Percentiles rank a stretch among this genome's conserved stretches.
Conservation (phyloP, 1,284 basidiomycete species). For the Pseudozyma thailandica region DNA sequence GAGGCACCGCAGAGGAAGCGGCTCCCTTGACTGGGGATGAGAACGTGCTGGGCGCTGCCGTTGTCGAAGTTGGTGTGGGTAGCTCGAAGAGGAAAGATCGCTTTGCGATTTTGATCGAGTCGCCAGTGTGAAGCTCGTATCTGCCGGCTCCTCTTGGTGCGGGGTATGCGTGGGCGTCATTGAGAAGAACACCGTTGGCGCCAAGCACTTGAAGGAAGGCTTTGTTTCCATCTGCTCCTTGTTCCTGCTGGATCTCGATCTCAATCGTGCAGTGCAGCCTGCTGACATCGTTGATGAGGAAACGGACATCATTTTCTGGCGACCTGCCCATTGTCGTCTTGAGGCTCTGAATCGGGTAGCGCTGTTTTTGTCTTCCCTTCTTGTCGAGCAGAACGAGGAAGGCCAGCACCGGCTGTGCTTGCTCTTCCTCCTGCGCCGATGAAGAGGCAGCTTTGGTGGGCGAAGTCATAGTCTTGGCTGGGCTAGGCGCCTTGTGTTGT, state of each 20-base stretch:
- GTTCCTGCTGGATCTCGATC: constrained; percentile 33
- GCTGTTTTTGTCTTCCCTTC: constrained; percentile 39
- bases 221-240: constrained; percentile 2
- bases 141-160: constrained; percentile 29
- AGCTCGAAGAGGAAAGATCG: constrained; percentile 42
- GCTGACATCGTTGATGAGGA: constrained; percentile 41
- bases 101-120: constrained; percentile 29
- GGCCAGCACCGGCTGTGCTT: constrained; percentile 26
- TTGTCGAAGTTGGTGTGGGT: not conserved
- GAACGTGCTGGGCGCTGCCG: constrained; percentile 8
- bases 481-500: constrained; percentile 2
- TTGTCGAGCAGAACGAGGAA: constrained; percentile 39
- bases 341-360: constrained; percentile 35
- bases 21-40: constrained; percentile 23
- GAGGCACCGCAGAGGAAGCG: constrained; percentile 5
- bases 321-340: constrained; percentile 46
- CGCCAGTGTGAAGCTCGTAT: constrained; percentile 39
- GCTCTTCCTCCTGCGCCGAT: not conserved
- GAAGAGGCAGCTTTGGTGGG: constrained; percentile 20
- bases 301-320: constrained; percentile 43
- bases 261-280: constrained; percentile 47
- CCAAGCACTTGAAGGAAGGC: constrained; percentile 42
- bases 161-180: constrained; percentile 13
- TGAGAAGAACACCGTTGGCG: constrained; percentile 41
- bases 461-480: constrained; percentile 6